Evolutionary conservation across 2,329 filamentous ascomycete genomes (phyloP).

Genomic region (Monilinia laxa): DNA sequence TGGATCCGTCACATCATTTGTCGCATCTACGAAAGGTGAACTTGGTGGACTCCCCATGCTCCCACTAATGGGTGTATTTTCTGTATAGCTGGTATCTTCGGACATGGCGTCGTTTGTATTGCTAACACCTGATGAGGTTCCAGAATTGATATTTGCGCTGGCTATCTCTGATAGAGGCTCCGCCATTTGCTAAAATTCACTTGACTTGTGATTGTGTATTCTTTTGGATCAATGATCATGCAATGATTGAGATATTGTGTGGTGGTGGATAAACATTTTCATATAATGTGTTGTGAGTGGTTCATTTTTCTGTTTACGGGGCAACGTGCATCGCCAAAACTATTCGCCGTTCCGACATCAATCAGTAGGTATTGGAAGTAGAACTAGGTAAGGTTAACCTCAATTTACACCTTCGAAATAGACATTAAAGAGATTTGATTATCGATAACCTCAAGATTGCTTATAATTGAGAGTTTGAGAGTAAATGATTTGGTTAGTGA

Average conservation of each 20-base stretch:
- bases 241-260: constrained; percentile 18
- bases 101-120: constrained; percentile 30
- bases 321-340: constrained; percentile 21
- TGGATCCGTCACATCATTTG: constrained; percentile 28
- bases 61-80: constrained; percentile 30
- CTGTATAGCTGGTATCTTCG: constrained; percentile 34
- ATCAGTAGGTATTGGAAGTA: neutral
- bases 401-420: constrained; percentile 2
- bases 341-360: constrained; percentile 13
- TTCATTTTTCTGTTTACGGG: constrained; percentile 21
- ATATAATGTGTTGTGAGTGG: constrained; percentile 18
- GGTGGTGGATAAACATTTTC: constrained; percentile 21
- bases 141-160: constrained; percentile 24
- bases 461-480: too few species aligned
- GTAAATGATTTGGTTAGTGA: neutral
- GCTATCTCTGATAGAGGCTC: constrained; percentile 24
- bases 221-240: constrained; percentile 19
- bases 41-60: constrained; percentile 35
- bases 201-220: constrained; percentile 16
- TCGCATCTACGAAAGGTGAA: constrained; percentile 37
- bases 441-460: constrained; percentile 1
- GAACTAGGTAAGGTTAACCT: neutral
- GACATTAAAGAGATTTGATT: neutral
- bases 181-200: constrained; percentile 21
- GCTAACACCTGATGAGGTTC: constrained; percentile 25